Percentiles rank a stretch among this genome's conserved stretches.
phyloP scores from a whole-genome alignment of 768 basidiomycete genomes.

The Pseudohyphozyma bogoriensis region DNA sequence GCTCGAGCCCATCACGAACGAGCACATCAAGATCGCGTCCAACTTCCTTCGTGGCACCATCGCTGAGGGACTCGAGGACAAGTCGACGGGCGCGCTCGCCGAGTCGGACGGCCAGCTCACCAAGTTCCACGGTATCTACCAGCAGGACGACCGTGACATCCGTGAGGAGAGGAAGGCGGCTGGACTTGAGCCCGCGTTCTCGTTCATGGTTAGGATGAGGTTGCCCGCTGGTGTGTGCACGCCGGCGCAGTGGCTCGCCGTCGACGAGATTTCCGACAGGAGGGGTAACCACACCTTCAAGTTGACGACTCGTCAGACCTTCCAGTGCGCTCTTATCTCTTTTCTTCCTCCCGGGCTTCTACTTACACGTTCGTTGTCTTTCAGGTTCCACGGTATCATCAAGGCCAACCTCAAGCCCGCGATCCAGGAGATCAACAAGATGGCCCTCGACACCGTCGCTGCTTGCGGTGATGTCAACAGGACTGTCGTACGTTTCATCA shows the following conservation, averaged over 20 bases:
- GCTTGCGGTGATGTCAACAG: slow-evolving; percentile 98
- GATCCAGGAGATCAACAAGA: slow-evolving; percentile 89
- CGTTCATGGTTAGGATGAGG: slow-evolving; percentile 97
- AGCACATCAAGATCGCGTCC: slow-evolving; percentile 96
- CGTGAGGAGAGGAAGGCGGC: slow-evolving; percentile 87
- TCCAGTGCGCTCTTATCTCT: too few species aligned
- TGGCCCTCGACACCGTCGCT: slow-evolving; percentile 84
- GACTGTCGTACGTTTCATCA: slow-evolving; percentile 24
- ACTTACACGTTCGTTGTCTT: too few species aligned
- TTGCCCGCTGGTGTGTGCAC: slow-evolving; percentile 92
- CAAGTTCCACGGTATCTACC: slow-evolving; percentile 95
- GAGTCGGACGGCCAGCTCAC: slow-evolving; percentile 86
- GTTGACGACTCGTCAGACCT: slow-evolving; percentile 93
- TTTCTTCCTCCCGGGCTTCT: too few species aligned
- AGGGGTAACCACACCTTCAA: slow-evolving; percentile 91
- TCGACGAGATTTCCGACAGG: slow-evolving; percentile 93
- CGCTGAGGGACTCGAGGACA: slow-evolving; percentile 76
- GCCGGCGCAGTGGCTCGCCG: slow-evolving; percentile 83
- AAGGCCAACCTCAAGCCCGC: slow-evolving; percentile 91
- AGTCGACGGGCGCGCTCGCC: slow-evolving; percentile 78
- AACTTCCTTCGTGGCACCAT: slow-evolving; percentile 92
- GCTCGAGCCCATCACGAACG: slow-evolving; percentile 95
- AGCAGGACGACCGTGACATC: slow-evolving; percentile 97
- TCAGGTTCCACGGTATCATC: slow-evolving; percentile 99
- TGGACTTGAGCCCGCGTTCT: slow-evolving; percentile 88